Evolutionary conservation across 257 asterid species (phyloP).

Genomic region (Sherardia arvensis): DNA sequence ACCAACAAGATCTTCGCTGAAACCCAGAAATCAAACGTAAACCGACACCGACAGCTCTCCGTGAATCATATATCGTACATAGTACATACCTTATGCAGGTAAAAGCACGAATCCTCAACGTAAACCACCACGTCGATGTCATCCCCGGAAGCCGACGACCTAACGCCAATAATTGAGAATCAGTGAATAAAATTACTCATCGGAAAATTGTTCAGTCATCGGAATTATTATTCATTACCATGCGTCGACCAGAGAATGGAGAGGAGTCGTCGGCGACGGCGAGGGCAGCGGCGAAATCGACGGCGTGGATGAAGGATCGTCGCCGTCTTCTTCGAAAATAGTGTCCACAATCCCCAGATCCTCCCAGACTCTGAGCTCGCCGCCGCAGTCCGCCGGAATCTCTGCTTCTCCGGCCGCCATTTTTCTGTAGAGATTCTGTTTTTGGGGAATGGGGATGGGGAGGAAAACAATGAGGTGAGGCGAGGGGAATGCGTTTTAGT

Average conservation of each 20-base stretch:
- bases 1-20: background rate
- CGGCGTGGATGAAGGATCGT: constrained; percentile 29
- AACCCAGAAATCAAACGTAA: background rate
- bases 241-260: constrained; percentile 18
- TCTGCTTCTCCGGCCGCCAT: background rate
- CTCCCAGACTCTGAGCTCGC: constrained; percentile 26
- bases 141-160: constrained; percentile 30
- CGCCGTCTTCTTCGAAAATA: constrained; percentile 66
- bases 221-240: constrained; percentile 17
- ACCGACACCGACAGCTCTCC: background rate
- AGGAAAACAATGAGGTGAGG: constrained; percentile 1
- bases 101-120: constrained; percentile 46
- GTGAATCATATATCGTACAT: background rate
- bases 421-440: background rate
- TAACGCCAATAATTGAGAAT: background rate
- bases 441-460: constrained; percentile 7
- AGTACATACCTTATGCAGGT: constrained; percentile 51
- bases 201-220: background rate
- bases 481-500: constrained; percentile 7
- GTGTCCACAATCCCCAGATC: constrained; percentile 61
- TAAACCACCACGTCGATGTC: constrained; percentile 58
- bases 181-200: background rate
- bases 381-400: constrained; percentile 10
- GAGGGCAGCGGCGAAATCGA: constrained; percentile 29
- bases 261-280: constrained; percentile 34